These are phyloP conservation scores for Juncus inflexus DNA, from an alignment of 176 grass and related monocot species.

Conservation along the genomic window DNA sequence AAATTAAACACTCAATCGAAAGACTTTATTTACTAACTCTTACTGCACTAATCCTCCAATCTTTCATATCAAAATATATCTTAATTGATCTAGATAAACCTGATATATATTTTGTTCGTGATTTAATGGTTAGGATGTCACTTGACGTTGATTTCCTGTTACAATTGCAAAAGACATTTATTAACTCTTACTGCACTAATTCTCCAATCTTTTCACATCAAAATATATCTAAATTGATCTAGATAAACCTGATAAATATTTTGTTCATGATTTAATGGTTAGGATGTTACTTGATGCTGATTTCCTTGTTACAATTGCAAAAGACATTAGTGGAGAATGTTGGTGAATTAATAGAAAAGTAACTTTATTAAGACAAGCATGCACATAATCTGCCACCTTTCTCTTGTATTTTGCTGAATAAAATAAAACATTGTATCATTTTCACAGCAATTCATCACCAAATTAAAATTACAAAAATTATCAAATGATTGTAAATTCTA, in stretches of 20 bases:
- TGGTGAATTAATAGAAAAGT: conserved; percentile 17
- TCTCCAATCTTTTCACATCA: conserved; percentile 6
- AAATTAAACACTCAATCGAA: no score
- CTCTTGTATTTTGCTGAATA: no score
- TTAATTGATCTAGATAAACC: conserved; percentile 9
- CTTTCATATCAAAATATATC: conserved; percentile 10
- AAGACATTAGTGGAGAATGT: conserved; percentile 22
- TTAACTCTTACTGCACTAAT: neutral
- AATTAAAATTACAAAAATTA: no score
- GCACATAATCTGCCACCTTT: conserved; percentile 19
- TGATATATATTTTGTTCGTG: neutral
- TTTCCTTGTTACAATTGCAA: conserved; percentile 14
- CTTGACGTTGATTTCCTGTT: conserved; percentile 16
- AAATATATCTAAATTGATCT: conserved; percentile 8
- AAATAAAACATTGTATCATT: neutral
- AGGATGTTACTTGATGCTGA: conserved; percentile 12
- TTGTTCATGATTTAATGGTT: conserved; percentile 3
- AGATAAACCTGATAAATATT: conserved; percentile 4
- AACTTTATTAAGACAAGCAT: conserved; percentile 16
- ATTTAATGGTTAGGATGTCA: conserved; percentile 9
- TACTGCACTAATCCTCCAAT: neutral
- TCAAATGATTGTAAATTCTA: neutral
- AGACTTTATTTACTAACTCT: neutral
- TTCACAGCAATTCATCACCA: no score
- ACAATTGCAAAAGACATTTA: neutral